phyloP scores from a whole-genome alignment of 805 yeast species.

The Deakozyma indianensis region DNA sequence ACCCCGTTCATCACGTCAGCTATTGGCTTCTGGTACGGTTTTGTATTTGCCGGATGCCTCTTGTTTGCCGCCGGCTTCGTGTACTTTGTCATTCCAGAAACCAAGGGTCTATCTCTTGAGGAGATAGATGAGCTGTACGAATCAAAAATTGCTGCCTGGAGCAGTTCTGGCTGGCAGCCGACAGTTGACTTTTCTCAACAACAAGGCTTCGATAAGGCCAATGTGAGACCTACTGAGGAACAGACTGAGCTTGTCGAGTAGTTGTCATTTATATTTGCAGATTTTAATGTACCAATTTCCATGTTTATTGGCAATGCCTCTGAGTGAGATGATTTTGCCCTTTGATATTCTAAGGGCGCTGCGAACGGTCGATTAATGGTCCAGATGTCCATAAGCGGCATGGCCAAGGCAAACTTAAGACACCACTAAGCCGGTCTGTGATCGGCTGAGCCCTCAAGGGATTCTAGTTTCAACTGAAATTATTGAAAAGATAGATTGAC shows the following conservation, averaged over 20 bases:
- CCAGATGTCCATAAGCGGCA: too few species aligned
- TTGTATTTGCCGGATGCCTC: slow-evolving; percentile 64
- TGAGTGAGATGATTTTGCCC: too few species aligned
- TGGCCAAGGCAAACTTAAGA: too few species aligned
- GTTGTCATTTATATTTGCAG: too few species aligned
- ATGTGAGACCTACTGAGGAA: slow-evolving; percentile 23
- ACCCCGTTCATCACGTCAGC: slow-evolving; percentile 64
- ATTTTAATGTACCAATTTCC: too few species aligned
- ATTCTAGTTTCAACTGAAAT: too few species aligned
- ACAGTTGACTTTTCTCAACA: slow-evolving; percentile 32
- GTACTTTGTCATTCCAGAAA: slow-evolving; percentile 44
- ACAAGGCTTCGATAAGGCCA: slow-evolving; percentile 58
- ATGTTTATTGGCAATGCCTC: too few species aligned
- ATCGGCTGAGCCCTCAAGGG: too few species aligned
- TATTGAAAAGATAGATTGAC: too few species aligned
- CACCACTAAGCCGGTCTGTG: too few species aligned
- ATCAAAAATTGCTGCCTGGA: slow-evolving; percentile 12
- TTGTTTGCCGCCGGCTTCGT: slow-evolving; percentile 42
- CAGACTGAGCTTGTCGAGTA: slow-evolving; percentile 17
- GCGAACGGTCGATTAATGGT: too few species aligned
- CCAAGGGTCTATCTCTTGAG: slow-evolving; percentile 53
- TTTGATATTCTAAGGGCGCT: too few species aligned
- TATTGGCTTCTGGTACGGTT: slow-evolving; percentile 50
- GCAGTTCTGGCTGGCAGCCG: slow-evolving; percentile 5
- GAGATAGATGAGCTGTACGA: slow-evolving; percentile 50